These are phyloP conservation scores for Candida insectalens DNA, from an alignment of 805 yeast genomes.

Conservation along the genomic window DNA sequence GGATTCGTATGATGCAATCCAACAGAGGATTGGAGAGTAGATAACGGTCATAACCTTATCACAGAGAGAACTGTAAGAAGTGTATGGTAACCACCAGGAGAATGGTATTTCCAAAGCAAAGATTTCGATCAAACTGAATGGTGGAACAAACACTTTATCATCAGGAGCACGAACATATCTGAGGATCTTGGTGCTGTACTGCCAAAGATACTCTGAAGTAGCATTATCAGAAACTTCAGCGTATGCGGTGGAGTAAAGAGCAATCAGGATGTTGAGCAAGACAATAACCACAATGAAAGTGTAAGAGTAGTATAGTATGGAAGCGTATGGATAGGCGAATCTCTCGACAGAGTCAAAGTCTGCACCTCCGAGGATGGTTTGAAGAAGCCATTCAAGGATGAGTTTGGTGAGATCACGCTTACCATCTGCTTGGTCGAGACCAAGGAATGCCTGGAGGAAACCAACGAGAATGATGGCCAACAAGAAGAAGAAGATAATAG, in stretches of 20 bases:
- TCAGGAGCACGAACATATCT: constrained; percentile 86
- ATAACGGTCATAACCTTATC: constrained; percentile 51
- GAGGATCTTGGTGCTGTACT: constrained; percentile 75
- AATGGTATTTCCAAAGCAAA: constrained; percentile 36
- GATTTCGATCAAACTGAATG: constrained; percentile 67
- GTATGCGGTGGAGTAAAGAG: constrained; percentile 78
- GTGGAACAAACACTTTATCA: constrained; percentile 76
- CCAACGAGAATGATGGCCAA: constrained; percentile 65
- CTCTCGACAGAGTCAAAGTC: constrained; percentile 58
- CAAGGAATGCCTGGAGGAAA: constrained; percentile 78
- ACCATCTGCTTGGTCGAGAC: constrained; percentile 84
- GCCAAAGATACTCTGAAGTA: constrained; percentile 74
- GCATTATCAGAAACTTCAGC: constrained; percentile 75
- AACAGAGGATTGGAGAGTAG: constrained; percentile 57
- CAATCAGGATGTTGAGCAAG: constrained; percentile 74
- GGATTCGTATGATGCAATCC: constrained; percentile 57
- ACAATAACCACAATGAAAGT: constrained; percentile 68
- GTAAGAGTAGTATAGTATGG: constrained; percentile 67
- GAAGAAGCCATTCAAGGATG: constrained; percentile 53
- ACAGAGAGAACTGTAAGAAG: constrained; percentile 30
- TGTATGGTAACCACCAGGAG: constrained; percentile 25
- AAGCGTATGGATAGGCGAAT: constrained; percentile 81
- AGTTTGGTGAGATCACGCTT: constrained; percentile 61
- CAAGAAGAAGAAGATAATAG: constrained; percentile 71
- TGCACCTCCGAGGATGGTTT: constrained; percentile 68